phyloP scores from a whole-genome alignment of 345 rosid species.

The Syzygium aqueum region DNA sequence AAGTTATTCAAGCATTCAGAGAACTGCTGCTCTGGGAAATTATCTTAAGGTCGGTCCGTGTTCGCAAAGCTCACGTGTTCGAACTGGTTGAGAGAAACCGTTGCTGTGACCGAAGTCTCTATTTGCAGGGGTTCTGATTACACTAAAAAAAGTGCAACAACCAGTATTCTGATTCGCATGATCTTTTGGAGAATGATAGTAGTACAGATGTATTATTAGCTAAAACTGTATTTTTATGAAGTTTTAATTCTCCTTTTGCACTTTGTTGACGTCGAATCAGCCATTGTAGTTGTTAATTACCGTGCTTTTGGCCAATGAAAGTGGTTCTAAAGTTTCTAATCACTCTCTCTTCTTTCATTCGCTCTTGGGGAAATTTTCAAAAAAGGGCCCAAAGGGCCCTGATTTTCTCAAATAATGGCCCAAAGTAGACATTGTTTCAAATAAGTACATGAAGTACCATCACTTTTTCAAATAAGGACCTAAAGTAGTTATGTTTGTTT shows the following conservation, averaged over 20 bases:
- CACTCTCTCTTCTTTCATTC: neutral
- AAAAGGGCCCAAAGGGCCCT: too few species aligned
- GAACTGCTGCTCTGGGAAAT: neutral
- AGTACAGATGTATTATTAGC: neutral
- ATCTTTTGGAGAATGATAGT: neutral
- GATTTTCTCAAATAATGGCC: too few species aligned
- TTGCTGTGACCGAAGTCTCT: neutral
- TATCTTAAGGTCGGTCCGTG: neutral
- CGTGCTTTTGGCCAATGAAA: neutral
- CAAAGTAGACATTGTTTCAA: too few species aligned
- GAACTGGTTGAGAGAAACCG: neutral
- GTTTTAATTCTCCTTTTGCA: neutral
- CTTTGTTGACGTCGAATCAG: neutral
- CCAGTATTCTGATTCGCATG: neutral
- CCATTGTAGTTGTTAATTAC: neutral
- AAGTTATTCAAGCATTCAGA: neutral
- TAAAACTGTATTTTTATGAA: neutral
- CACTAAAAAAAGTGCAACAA: neutral
- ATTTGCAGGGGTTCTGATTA: neutral
- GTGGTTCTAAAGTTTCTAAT: neutral
- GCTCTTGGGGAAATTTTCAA: too few species aligned
- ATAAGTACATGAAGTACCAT: too few species aligned
- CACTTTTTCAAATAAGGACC: too few species aligned
- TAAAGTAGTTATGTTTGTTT: too few species aligned
- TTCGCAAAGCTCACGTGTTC: neutral